These are phyloP conservation scores for Stagonosporopsis chrysanthemi DNA, from an alignment of 2,329 filamentous ascomycete genomes.

Conservation along the genomic window DNA sequence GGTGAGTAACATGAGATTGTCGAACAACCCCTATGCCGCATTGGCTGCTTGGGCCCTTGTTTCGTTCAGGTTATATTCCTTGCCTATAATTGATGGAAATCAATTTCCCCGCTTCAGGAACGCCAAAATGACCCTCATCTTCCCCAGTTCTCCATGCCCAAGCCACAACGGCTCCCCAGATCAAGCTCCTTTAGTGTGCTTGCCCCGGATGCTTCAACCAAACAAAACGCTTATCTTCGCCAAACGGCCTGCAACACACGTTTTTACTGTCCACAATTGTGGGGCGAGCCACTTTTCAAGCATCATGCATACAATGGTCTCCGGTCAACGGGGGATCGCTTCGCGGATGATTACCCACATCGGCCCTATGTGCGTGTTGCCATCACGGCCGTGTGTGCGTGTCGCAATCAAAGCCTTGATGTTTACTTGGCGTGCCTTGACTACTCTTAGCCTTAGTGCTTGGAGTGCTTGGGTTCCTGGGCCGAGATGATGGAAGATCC, in stretches of 20 bases:
- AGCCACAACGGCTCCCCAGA: slow-evolving; percentile 12
- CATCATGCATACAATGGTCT: not conserved
- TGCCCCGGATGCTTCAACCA: not conserved
- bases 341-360: slow-evolving; percentile 4
- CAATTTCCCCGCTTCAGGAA: slow-evolving; percentile 14
- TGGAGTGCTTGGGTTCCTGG: slow-evolving; percentile 23
- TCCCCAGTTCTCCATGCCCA: slow-evolving; percentile 9
- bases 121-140: not conserved
- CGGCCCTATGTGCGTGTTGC: slow-evolving; percentile 3
- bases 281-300: not conserved
- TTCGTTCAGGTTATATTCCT: not conserved
- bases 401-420: slow-evolving; percentile 17
- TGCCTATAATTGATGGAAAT: slow-evolving; percentile 15
- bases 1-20: too few relatives aligned
- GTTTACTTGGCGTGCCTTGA: slow-evolving; percentile 20
- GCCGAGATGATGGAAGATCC: slow-evolving; percentile 7
- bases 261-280: not conserved
- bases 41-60: not conserved
- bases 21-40: too few relatives aligned
- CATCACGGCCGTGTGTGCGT: slow-evolving; percentile 12
- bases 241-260: not conserved
- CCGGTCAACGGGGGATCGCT: slow-evolving; percentile 1
- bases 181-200: not conserved
- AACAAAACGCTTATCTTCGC: not conserved
- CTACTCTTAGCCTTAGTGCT: slow-evolving; percentile 32